Evolutionary conservation across 305 asterid genomes (phyloP).

Genomic region (Solanum hybrid): DNA sequence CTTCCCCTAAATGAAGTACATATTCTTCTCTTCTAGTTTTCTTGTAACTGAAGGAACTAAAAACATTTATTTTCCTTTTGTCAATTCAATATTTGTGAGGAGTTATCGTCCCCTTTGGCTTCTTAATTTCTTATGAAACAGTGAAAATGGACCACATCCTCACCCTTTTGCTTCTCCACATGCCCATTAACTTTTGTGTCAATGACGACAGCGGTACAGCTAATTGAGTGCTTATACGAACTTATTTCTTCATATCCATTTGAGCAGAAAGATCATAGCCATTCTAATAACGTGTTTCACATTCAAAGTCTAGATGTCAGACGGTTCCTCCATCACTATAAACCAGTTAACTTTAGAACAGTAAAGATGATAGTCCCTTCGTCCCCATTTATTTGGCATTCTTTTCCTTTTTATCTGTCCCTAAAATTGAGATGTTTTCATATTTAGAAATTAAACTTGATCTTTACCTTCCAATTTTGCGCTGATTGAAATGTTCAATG

Average conservation of each 20-base stretch:
- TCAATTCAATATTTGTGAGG: not conserved
- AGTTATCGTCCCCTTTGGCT: not conserved
- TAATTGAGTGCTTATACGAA: not conserved
- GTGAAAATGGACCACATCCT: not conserved
- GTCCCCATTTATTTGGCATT: not conserved
- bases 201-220: not conserved
- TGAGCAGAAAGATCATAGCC: not conserved
- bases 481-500: not conserved
- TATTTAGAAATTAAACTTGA: not conserved
- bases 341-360: not conserved
- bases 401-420: not conserved
- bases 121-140: not conserved
- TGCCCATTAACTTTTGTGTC: not conserved
- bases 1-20: not conserved
- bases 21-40: not conserved
- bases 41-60: not conserved
- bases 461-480: not conserved
- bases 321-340: not conserved
- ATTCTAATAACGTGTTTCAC: not conserved
- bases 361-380: not conserved
- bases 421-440: not conserved
- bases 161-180: not conserved
- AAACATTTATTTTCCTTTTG: not conserved
- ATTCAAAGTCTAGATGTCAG: not conserved
- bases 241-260: not conserved